Base-by-base conservation (phyloP, 306 rosid genomes). In the Inga leiocalycina region DNA sequence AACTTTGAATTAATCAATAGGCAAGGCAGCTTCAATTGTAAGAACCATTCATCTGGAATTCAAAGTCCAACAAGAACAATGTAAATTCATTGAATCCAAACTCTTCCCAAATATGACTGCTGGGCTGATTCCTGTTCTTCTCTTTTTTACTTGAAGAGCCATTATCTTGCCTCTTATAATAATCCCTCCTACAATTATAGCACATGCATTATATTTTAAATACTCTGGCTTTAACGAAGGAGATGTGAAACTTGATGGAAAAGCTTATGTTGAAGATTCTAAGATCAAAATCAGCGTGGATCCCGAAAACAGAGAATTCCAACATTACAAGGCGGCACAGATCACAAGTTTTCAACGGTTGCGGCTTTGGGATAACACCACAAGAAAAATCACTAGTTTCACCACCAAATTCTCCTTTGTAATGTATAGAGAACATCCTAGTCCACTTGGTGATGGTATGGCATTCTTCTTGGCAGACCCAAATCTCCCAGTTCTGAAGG, bases 391-490 rank as follows among this genome's bases (percentile, higher is more conserved):
- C 30, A 27, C 30, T 27, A 27, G 30, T 27, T 27, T 27, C 30
- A 19, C 30, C 1, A 84, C 85, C 56, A 44, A 79, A 45, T 89
- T 89, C 68, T 66, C 86, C 67, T 61, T 61, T 6, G 2, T 61
- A 24, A 24, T 61, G 35, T 61, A 9, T 61, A 8, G 34, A 59
- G 66, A 59, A 8, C 34, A 2, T 9, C 14, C 4, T 20, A 59
- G 14, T 61, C 67, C 24, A 10, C 66, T 34, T 22, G 67, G 80
- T 30, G 86, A 87, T 35, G 90, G 85, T 6, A 22, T 87, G 20
- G 74, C 88, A 17, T 89, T 89, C 79, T 87, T 89, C 75, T 62
- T 87, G n/a, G 87, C 83, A 12, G 76, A 59, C 39, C 65, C 76
- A 52, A 19, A 39, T 65, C 78, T 82, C 37, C 81, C 72, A 8